Conservation (phyloP, 2,329 filamentous ascomycete species). For the Neocucurbitaria cava region DNA sequence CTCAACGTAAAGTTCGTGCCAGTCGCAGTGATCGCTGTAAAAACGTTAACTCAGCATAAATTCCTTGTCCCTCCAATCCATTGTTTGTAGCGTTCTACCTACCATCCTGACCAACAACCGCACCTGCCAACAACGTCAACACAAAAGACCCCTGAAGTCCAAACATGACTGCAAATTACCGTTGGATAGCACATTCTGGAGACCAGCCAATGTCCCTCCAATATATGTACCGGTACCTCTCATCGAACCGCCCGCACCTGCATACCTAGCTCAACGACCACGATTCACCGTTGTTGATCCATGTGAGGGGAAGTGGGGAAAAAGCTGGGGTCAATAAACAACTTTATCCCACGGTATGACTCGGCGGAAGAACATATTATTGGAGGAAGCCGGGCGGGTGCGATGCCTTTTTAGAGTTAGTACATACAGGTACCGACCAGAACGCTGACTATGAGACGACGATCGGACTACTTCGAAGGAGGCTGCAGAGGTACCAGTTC, state of each 20-base stretch:
- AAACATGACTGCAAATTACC: constrained; percentile 7
- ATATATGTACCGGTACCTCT: constrained; percentile 11
- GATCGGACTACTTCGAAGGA: neutral
- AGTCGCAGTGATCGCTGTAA: constrained; percentile 60
- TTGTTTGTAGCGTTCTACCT: constrained; percentile 1
- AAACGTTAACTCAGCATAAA: constrained; percentile 9
- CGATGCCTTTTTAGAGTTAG: neutral
- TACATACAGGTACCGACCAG: neutral
- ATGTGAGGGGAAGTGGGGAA: constrained; percentile 28
- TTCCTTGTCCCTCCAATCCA: neutral
- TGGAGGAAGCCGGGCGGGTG: constrained; percentile 4
- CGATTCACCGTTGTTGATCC: constrained; percentile 3
- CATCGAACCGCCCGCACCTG: constrained; percentile 2
- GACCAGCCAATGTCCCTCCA: constrained; percentile 1
- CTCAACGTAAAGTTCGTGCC: constrained; percentile 65
- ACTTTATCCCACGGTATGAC: constrained; percentile 1
- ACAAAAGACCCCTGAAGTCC: constrained; percentile 9
- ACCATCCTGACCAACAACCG: constrained; percentile 25
- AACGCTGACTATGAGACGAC: neutral
- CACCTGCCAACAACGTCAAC: constrained; percentile 21
- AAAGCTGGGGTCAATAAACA: constrained; percentile 13
- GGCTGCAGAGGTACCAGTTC: neutral
- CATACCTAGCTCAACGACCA: constrained; percentile 8
- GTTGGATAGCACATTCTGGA: constrained; percentile 4
- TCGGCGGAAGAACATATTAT: constrained; percentile 13